phyloP scores from a whole-genome alignment of 148 eudicot genomes.

The Gaultheria prostrata region DNA sequence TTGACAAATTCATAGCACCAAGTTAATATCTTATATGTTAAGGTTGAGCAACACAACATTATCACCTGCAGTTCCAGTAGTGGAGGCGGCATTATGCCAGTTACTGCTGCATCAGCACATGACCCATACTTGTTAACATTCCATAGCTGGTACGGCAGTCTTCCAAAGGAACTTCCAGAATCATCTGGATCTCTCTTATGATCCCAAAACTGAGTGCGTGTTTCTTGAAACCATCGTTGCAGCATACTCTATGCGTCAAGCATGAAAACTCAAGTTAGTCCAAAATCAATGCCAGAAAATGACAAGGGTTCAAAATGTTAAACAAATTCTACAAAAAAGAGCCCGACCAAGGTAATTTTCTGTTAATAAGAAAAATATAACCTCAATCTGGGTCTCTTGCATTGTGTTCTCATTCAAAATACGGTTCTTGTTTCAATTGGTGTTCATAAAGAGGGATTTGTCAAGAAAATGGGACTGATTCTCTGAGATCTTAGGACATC shows the following conservation, averaged over 20 bases:
- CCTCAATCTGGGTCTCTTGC: not conserved
- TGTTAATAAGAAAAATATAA: slow-evolving; percentile 1
- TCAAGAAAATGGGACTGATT: not conserved
- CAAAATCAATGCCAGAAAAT: not conserved
- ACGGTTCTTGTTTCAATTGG: not conserved
- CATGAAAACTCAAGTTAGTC: slow-evolving; percentile 28
- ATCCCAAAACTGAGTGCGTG: slow-evolving; percentile 53
- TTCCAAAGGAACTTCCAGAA: slow-evolving; percentile 42
- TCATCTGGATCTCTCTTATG: slow-evolving; percentile 39
- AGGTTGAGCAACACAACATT: not conserved
- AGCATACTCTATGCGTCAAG: slow-evolving; percentile 65
- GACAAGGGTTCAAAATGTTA: not conserved
- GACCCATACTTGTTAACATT: slow-evolving; percentile 82
- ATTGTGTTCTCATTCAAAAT: not conserved
- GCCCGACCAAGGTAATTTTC: not conserved
- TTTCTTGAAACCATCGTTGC: slow-evolving; percentile 65
- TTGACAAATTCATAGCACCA: not conserved
- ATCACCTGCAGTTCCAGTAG: slow-evolving; percentile 81
- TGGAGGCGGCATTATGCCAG: slow-evolving; percentile 96
- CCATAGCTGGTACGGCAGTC: slow-evolving; percentile 90
- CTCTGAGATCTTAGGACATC: not conserved
- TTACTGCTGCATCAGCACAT: slow-evolving; percentile 91
- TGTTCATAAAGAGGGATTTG: not conserved
- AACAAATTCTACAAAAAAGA: not conserved
- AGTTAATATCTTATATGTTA: not conserved